phyloP scores from a whole-genome alignment of 2,329 filamentous ascomycete genomes.

The Exophiala aquamarina region DNA sequence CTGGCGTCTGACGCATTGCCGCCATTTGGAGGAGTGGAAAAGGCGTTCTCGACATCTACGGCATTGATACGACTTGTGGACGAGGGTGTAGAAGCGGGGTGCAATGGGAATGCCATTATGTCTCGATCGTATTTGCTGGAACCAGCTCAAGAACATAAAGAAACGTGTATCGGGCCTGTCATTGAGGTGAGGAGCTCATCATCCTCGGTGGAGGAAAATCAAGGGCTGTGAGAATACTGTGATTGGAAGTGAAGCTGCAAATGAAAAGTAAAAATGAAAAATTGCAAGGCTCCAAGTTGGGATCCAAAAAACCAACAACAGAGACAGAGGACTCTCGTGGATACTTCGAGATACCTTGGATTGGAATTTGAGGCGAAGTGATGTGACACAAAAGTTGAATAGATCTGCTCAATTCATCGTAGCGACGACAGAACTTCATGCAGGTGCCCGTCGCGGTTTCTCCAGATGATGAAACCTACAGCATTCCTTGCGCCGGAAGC shows the following conservation, averaged over 20 bases:
- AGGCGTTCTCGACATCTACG: conserved; percentile 25
- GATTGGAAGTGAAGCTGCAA: no score
- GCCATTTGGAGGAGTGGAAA: conserved; percentile 25
- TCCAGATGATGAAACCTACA: background rate
- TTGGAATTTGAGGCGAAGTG: no score
- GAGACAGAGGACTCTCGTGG: conserved; percentile 1
- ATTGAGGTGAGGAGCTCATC: no score
- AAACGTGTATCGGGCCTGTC: no score
- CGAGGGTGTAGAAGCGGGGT: conserved; percentile 13
- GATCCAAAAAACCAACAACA: conserved; percentile 24
- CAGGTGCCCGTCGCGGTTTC: conserved; percentile 1
- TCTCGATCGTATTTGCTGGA: no score
- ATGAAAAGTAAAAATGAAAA: conserved; percentile 14
- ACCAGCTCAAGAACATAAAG: no score
- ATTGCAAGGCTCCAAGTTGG: conserved; percentile 3
- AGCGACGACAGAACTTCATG: background rate
- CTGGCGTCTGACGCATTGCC: conserved; percentile 5
- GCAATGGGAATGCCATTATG: no score
- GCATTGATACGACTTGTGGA: conserved; percentile 21
- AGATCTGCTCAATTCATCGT: no score
- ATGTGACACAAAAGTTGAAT: no score
- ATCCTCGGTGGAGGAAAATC: no score
- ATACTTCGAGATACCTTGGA: no score
- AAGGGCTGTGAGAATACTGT: no score
- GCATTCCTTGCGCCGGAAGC: background rate